These are phyloP conservation scores for Trichosporon ovoides DNA, from an alignment of 1,284 basidiomycete genomes.

Conservation along the genomic window DNA sequence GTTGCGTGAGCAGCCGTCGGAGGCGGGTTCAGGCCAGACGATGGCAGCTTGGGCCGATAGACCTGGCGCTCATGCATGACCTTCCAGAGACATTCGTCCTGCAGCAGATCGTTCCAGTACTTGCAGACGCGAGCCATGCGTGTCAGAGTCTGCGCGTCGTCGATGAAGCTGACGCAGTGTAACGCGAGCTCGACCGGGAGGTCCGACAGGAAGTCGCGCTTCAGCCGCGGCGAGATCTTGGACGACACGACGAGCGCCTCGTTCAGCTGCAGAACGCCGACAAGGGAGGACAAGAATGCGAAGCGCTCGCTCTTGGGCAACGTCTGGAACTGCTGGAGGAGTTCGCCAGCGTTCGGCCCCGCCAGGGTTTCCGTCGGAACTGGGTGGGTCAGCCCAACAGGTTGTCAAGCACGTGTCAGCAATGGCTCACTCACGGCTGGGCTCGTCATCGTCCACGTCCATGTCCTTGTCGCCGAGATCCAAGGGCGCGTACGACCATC, in stretches of 20 bases:
- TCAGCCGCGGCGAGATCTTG: slow-evolving; percentile 70
- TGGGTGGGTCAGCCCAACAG: neutral
- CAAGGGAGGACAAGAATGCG: slow-evolving; percentile 60
- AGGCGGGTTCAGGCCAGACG: slow-evolving; percentile 12
- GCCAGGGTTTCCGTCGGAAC: neutral
- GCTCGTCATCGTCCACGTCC: neutral
- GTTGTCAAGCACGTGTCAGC: neutral
- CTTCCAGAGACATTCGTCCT: slow-evolving; percentile 81
- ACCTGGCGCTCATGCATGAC: slow-evolving; percentile 64
- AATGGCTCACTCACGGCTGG: neutral
- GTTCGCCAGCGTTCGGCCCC: slow-evolving; percentile 7
- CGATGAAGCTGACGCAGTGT: slow-evolving; percentile 73
- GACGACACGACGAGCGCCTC: slow-evolving; percentile 75
- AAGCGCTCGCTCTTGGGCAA: slow-evolving; percentile 50
- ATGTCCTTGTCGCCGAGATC: slow-evolving; percentile 2
- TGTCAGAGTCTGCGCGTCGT: slow-evolving; percentile 71
- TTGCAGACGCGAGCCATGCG: slow-evolving; percentile 68
- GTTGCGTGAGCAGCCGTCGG: slow-evolving; percentile 3
- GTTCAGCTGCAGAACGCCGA: slow-evolving; percentile 61
- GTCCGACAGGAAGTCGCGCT: slow-evolving; percentile 76
- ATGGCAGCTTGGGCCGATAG: slow-evolving; percentile 45
- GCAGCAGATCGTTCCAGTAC: slow-evolving; percentile 70
- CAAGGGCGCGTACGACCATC: slow-evolving; percentile 12
- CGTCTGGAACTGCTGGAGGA: slow-evolving; percentile 27
- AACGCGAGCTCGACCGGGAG: slow-evolving; percentile 80